Percentiles rank a stretch among this genome's conserved stretches.
phyloP scores from a whole-genome alignment of 352 stramenopile species.

The Phytophthora brassicae region DNA sequence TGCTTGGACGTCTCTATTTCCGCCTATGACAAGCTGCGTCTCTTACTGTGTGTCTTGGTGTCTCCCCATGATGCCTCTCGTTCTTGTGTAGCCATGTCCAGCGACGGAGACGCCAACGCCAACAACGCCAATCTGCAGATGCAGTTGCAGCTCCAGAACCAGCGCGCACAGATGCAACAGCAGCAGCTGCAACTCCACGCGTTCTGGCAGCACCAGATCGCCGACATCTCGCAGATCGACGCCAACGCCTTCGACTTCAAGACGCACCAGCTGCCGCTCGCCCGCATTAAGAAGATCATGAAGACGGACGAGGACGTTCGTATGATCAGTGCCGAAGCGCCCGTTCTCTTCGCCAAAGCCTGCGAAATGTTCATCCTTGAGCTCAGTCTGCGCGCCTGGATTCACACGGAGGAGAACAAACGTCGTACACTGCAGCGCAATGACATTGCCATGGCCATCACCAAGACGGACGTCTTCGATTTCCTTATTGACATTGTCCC shows the following conservation, averaged over 20 bases:
- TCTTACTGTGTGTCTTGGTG: conserved; percentile 22
- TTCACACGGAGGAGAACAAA: conserved; percentile 93
- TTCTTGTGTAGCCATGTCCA: conserved; percentile 44
- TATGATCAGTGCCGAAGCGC: conserved; percentile 93
- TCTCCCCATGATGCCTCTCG: not conserved
- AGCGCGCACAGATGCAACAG: conserved; percentile 88
- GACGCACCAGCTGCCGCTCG: conserved; percentile 90
- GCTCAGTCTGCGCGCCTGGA: conserved; percentile 87
- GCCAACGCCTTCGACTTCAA: conserved; percentile 86
- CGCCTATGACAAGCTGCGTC: conserved; percentile 61
- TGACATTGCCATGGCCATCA: conserved; percentile 90
- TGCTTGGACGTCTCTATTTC: conserved; percentile 45
- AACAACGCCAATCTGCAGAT: conserved; percentile 77
- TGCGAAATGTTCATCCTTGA: conserved; percentile 95
- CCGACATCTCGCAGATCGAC: conserved; percentile 89
- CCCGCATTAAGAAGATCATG: conserved; percentile 96
- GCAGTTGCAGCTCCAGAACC: conserved; percentile 85
- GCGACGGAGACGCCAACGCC: conserved; percentile 36
- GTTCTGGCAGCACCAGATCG: conserved; percentile 89
- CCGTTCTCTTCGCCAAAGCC: conserved; percentile 93
- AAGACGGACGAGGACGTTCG: conserved; percentile 94
- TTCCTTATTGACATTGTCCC: conserved; percentile 93
- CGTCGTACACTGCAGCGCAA: conserved; percentile 90
- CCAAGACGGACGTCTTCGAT: conserved; percentile 91
- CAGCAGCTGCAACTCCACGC: conserved; percentile 82